Base-by-base conservation (phyloP, 2,329 filamentous ascomycete species). In the Beauveria australis region DNA sequence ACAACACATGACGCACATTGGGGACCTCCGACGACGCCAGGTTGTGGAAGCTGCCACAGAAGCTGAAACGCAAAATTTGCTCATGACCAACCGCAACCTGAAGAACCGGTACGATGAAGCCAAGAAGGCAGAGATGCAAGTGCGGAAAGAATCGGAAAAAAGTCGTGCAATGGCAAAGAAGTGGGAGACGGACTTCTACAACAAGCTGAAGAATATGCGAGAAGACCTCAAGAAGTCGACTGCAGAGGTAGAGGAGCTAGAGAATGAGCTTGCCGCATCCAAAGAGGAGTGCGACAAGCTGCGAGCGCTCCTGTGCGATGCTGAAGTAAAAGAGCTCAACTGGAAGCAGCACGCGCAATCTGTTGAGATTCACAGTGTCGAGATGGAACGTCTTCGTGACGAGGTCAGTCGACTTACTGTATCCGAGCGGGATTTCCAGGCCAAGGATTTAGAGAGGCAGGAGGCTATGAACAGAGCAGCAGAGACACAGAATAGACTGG, bases 1-100 rank as follows among this genome's bases (percentile, higher is more conserved):
- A 64, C 90, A 94, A 68, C 90, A 93, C 70, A 83, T 92, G 65
- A 83, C 87, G 2, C 89, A 93, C 62, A 92, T 94, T 69, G 89
- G 89, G 1, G 88, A 91, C 67, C 75, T 94, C 47, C 87, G 89
- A 66, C 81, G 89, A 16, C 86, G 86, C 63, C 87, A 91, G 62
- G 84, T 93, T 64, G 84, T 84, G 64, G 88, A 92, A 70, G 89
- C 89, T 8, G 88, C 89, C 1, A 88, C 85, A 1, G 90, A 93
- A 70, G 89, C 90, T 0, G 89, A 94, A 69, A 91, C 88, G 2
- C 89, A 93, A 65, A 91, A 92, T 58, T 75, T 94, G 3, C 84
- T 93, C 64, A 88, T 91, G 66, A 86, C 82, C 19, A 93, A 92
- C 69, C 85, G 89, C 19, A 85, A 84, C 22, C 75, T 93, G 33